Evolutionary conservation across 2,329 filamentous ascomycete species (phyloP).

Genomic region (Elsinoe ampelina): DNA sequence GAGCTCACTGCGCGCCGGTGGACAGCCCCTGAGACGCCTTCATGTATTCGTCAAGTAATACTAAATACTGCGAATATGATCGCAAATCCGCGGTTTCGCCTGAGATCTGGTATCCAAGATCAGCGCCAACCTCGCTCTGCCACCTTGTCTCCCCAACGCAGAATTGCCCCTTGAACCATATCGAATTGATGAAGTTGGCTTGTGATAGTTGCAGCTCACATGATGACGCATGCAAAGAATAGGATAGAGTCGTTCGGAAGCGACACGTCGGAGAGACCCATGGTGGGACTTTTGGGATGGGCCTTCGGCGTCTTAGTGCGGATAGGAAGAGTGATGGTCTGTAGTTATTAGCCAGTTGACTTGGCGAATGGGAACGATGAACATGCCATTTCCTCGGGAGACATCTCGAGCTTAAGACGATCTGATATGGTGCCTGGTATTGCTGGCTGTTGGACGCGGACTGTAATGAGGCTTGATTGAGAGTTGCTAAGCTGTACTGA

Average conservation of each 20-base stretch:
- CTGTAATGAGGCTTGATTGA: neutral
- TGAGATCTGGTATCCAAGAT: neutral
- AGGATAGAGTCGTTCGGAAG: conserved; percentile 7
- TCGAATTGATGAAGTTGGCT: neutral
- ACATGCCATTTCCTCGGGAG: neutral
- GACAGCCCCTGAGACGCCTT: neutral
- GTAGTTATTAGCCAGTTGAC: neutral
- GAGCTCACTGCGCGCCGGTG: neutral
- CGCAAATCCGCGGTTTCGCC: neutral
- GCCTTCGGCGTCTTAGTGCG: neutral
- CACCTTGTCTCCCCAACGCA: neutral
- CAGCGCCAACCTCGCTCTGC: neutral
- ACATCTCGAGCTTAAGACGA: neutral
- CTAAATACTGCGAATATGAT: neutral
- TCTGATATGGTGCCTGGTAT: neutral
- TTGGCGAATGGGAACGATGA: neutral
- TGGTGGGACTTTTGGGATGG: neutral
- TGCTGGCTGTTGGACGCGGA: neutral
- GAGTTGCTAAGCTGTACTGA: neutral
- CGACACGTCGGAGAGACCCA: neutral
- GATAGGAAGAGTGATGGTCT: neutral
- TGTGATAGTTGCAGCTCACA: neutral
- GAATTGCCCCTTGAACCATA: neutral
- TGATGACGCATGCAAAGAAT: conserved; percentile 3
- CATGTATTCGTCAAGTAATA: neutral